Base-by-base conservation (phyloP, 208 protist genomes). In the Acanthamoeba triangularis region DNA sequence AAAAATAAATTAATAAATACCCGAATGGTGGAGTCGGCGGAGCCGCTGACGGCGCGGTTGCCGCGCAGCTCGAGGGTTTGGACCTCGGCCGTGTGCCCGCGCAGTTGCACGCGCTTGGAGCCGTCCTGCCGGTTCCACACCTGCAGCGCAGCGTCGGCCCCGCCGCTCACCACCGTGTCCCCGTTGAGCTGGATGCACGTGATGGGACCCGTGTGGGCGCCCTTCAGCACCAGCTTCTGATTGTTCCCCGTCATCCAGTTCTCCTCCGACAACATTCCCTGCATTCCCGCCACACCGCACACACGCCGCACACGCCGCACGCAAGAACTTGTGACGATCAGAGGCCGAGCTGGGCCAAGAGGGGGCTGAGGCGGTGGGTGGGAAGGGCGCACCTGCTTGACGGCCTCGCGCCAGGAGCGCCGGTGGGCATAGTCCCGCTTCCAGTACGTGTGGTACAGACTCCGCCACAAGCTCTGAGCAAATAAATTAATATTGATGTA, bases 381-480 rank as follows among this genome's bases (percentile, higher is more conserved):
- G 67, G 0, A 10, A 44, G 72, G 5, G 69, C 37, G 37, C 37
- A 82, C 72, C 72, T 82, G 47, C 82, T 90, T 90, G 30, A 90
- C 82, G 49, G 82, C 82, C 52, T 56, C 82, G 28, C 54, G 47
- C 82, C 82, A 90, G 13, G n/a, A 37, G 33, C 54, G 82, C 33
- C 82, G 82, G 49, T 30, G 47, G 30, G 54, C 82, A 44, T 90
- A 67, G 82, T 90, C 82, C 18, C 82, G 82, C 82, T 90, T 90
- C 82, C 82, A 90, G 13, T 90, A 90, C 18, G 82, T 90, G 52
- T 67, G 47, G 49, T 90, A 90, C 18, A 90, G 82, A 41, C 82
- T 90, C 28, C 54, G 47, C 82, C 82, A 90, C 49, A 90, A 41
- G 49, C 82, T 90, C 82, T 90, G 30, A 28, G 41, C 5, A 37